phyloP scores from a whole-genome alignment of 2,329 filamentous ascomycete genomes.

The Colletotrichum incanum region DNA sequence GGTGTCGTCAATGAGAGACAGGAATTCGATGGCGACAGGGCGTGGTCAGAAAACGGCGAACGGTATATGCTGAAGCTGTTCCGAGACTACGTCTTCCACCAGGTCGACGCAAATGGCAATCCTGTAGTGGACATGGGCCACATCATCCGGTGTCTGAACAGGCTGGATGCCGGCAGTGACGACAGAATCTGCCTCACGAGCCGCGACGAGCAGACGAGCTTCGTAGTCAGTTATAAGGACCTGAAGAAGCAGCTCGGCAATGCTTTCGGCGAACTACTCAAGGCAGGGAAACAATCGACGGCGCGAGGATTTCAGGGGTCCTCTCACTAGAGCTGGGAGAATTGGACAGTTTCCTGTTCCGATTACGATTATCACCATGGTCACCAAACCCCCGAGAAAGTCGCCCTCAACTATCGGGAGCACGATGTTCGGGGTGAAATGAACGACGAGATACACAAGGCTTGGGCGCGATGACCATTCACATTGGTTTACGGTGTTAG shows the following conservation, averaged over 20 bases:
- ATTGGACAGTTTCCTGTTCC: not conserved
- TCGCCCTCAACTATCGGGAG: not conserved
- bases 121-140: conserved; percentile 90
- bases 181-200: conserved; percentile 90
- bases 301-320: conserved; percentile 51
- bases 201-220: conserved; percentile 90
- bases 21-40: conserved; percentile 82
- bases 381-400: not conserved
- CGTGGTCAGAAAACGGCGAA: conserved; percentile 94
- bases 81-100: conserved; percentile 97
- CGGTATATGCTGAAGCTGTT: conserved; percentile 95
- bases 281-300: conserved; percentile 56
- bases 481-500: conserved; percentile 27
- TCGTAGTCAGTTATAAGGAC: conserved; percentile 92
- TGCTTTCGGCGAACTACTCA: conserved; percentile 73
- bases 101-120: conserved; percentile 87
- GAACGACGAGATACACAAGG: not conserved
- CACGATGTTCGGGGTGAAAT: not conserved
- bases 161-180: conserved; percentile 90
- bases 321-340: conserved; percentile 45
- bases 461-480: not conserved
- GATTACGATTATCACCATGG: not conserved
- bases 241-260: conserved; percentile 77
- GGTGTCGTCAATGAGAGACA: conserved; percentile 91
- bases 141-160: conserved; percentile 89